Base-by-base conservation (phyloP, 2,329 filamentous ascomycete species). In the Chrysoporthe cubensis region DNA sequence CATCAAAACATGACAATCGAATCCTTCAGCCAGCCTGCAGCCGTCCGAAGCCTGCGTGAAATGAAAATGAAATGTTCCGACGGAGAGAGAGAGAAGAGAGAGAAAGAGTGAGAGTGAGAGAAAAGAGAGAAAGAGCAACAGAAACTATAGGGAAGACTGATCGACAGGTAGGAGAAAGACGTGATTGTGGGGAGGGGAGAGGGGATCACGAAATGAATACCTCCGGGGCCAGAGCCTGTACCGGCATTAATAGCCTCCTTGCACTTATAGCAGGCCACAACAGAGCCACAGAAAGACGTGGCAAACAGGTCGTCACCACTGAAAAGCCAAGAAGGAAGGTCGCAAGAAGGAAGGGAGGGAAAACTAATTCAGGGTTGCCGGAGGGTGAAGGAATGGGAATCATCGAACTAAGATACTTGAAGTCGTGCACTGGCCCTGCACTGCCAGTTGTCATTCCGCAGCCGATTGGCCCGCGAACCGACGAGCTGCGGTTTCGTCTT, bases 1-100 rank as follows among this genome's bases (percentile, higher is more conserved):
- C 68, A 68, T 70, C 60, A 65, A 54, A 62, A 65, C 50, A 64
- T 67, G 50, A 62, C 59, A 67, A 58, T 34, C 43, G 50, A 54
- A 32, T 54, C 54, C 50, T 50, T 58, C 59, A 65, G 62, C 62
- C 40, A n/a, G 42, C 43, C 8, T 21, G 34, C 18, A n/a, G 54
- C 32, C 32, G 60, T 37, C 9, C 61, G 34, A 50, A 66, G 26
- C 50, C 2, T 50, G 16, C 34, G 32, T 54, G 42, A 63, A 18
- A 26, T 26, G 40, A 40, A 14, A 21, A 50, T 8, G 9, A 40
- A 40, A 18, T 6, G 7, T 8, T 9, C 7, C 8, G 8, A 18
- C 3, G 16, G 2, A 18, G 9, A 11, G 40, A 11, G 4, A n/a
- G 18, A 8, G 34, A 13, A 21, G 21, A 42, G 34, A 40, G 34